These are phyloP conservation scores for Astrephomene gubernaculifera DNA, from an alignment of 139 green algal genomes.

Conservation along the genomic window DNA sequence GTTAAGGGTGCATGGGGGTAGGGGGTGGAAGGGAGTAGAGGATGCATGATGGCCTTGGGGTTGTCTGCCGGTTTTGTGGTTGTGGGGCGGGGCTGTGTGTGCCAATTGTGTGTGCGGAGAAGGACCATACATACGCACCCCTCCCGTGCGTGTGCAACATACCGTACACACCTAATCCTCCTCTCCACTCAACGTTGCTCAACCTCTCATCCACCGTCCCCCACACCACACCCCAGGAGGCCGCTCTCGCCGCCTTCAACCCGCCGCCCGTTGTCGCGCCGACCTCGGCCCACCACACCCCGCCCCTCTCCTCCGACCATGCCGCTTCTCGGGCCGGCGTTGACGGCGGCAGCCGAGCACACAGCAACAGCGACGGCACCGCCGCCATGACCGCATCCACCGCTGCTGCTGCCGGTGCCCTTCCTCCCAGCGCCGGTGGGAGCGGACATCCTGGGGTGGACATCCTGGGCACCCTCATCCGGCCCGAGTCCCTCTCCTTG, in stretches of 20 bases:
- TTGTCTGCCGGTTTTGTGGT: no score
- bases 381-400: background rate
- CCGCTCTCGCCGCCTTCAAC: slow-evolving; percentile 29
- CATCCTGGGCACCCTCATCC: slow-evolving; percentile 37
- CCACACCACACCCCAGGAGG: background rate
- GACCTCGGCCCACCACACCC: background rate
- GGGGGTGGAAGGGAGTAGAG: no score
- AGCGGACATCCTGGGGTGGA: background rate
- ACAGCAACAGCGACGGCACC: background rate
- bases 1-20: no score
- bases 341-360: no score
- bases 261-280: background rate
- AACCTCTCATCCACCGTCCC: background rate
- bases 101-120: background rate
- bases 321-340: no score
- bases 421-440: background rate
- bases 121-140: background rate
- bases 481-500: background rate
- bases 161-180: no score
- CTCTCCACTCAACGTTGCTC: background rate
- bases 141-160: no score
- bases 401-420: background rate
- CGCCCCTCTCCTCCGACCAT: no score
- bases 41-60: no score
- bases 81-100: background rate